phyloP scores from a whole-genome alignment of 371 early-diverging fungal species.

The Mortierella sp. region DNA sequence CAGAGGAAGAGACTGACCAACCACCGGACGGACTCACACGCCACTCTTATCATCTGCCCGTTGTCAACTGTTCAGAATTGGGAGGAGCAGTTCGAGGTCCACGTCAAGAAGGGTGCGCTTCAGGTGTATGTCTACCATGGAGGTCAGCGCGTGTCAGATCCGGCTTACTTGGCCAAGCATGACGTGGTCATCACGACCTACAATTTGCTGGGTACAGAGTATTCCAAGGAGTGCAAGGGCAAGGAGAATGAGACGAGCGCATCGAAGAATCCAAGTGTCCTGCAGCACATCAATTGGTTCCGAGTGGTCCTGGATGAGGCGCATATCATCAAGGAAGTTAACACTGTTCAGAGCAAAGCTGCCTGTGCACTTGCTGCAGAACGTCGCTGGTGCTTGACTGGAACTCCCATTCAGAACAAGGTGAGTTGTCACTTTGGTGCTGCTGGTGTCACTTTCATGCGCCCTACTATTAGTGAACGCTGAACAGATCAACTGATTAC shows the following conservation, averaged over 20 bases:
- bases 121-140: constrained; percentile 73
- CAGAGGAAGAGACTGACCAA: constrained; percentile 42
- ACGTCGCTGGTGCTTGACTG: constrained; percentile 82
- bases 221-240: constrained; percentile 63
- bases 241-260: constrained; percentile 32
- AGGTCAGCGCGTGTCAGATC: constrained; percentile 53
- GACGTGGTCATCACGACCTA: constrained; percentile 79
- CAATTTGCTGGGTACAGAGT: constrained; percentile 67
- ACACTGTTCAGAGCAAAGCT: constrained; percentile 67
- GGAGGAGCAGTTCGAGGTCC: constrained; percentile 74
- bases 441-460: no score
- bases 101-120: constrained; percentile 58
- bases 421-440: not conserved
- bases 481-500: constrained; percentile 19
- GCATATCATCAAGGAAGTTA: constrained; percentile 75
- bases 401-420: constrained; percentile 87
- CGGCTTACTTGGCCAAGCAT: constrained; percentile 53
- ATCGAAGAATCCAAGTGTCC: constrained; percentile 43
- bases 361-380: constrained; percentile 68
- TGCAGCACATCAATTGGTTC: constrained; percentile 70
- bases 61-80: constrained; percentile 75
- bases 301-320: constrained; percentile 78
- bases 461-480: not conserved
- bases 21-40: constrained; percentile 45
- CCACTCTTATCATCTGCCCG: constrained; percentile 77